Base-by-base conservation (phyloP, 169 alveolate genomes). In the Perkinsus olseni region DNA sequence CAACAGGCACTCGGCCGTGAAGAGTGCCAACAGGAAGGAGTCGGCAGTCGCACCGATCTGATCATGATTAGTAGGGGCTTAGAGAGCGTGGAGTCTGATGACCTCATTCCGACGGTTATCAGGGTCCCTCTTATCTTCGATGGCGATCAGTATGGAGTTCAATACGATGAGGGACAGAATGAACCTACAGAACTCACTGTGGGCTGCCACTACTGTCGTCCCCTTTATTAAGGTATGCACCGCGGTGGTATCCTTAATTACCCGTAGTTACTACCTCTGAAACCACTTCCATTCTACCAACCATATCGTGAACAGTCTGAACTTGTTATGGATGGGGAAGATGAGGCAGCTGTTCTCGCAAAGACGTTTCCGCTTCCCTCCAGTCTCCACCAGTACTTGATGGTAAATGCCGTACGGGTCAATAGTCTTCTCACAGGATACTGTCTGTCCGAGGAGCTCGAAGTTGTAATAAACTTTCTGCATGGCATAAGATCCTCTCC, bases 21-120 rank as follows among this genome's bases (percentile, higher is more conserved):
- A 92, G 34, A 92, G 17, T 24, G 34, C 74, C 39, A 62, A 11
- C 17, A 92, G 51, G 62, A 92, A 0, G 3, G 82, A 37, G 74
- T 92, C 91, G 74, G 82, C 74, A 45, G 20, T 34, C 74, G 93
- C 82, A 39, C 93, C 82, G 36, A 91, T 38, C 93, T 51, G 93
- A 39, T 24, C 38, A 38, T 4, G 39, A 38, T 91, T 38, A n/a
- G n/a, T n/a, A n/a, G n/a, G n/a, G n/a, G n/a, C n/a, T n/a, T n/a
- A n/a, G n/a, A n/a, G n/a, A n/a, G n/a, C n/a, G n/a, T n/a, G n/a
- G n/a, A n/a, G n/a, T n/a, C n/a, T n/a, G n/a, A n/a, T n/a, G 93
- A 40, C 50, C 50, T 40, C 50, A 40, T 28, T 51, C 4, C 39
- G 34, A 39, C 28, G 74, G 74, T 24, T 28, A 39, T 38, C 62